Base-by-base conservation (phyloP, 345 rosid species). In the Gossypium herbaceum region DNA sequence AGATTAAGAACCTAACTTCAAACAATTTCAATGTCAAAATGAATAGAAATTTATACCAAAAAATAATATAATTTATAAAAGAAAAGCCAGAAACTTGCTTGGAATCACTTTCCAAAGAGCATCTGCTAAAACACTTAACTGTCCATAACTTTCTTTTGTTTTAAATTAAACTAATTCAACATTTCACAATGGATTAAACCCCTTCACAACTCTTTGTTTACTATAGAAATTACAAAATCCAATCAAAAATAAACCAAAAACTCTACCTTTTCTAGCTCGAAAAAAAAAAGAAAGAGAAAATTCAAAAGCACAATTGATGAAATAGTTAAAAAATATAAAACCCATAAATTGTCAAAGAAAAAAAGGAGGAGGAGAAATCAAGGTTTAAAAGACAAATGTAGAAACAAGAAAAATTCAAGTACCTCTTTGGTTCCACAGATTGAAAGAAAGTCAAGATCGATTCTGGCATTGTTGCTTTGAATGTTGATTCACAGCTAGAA, bases 51-150 rank as follows among this genome's bases (percentile, higher is more conserved):
- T 60, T 44, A 27, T 25, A 43, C 66, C 20, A 43, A 75, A 57
- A 34, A 27, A 17, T 12, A 45, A 20, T 13, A 44, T 22, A 12
- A 25, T 73, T 34, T 13, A 39, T 44, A 39, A 62, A 29, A 7
- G 8, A 15, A 19, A 45, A 59, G 34, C 1, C 3, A 16, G 2
- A 61, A 47, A 64, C 68, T 81, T 80, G 88, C 97, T 97, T 91
- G 89, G 99, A 91, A 85, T 89, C 98, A 85, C 82, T 90, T 89
- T 93, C 99, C 86, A 90, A 86, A 50, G 92, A 83, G 84, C 94
- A 98, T 79, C 84, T 88, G 86, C 97, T 93, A 90, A 93, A 75
- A 79, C 27, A 85, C 78, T 52, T 61, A 58, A 72, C 85, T 48
- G 77, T 91, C 93, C 94, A 95, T 95, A 81, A 83, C 88, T 90